A percentile compares a stretch with the other conserved stretches of the same genome.
Evolutionary conservation across 495 filamentous ascomycete genomes (phyloP).

Genomic region (Echria macrotheca): DNA sequence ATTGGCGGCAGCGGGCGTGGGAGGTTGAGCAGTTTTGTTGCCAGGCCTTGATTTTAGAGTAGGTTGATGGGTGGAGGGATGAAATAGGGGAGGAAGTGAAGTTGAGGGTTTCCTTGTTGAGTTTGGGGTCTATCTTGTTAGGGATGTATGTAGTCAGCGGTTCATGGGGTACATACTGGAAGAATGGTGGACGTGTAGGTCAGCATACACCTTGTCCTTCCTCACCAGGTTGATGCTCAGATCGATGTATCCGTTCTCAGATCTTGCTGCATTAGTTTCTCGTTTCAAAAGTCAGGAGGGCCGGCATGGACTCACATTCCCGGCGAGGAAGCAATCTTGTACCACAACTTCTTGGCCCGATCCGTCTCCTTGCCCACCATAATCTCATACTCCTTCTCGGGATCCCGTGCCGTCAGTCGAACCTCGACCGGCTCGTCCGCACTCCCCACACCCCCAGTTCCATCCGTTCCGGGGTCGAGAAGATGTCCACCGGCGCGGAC

Average conservation of each 20-base stretch:
- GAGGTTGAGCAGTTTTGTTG: not conserved
- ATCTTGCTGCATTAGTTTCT: no score
- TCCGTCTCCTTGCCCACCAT: not conserved
- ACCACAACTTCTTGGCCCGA: constrained; percentile 5
- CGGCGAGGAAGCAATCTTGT: constrained; percentile 2
- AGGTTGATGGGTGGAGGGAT: not conserved
- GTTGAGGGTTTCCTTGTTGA: not conserved
- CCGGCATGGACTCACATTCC: not conserved
- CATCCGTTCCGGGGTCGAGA: constrained; percentile 5
- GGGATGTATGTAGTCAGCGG: no score
- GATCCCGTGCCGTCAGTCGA: constrained; percentile 2
- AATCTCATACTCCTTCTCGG: constrained; percentile 5
- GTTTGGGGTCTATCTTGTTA: constrained; percentile 4
- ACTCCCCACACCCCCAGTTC: no score
- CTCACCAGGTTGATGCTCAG: not conserved
- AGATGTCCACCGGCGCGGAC: not conserved
- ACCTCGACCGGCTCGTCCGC: not conserved
- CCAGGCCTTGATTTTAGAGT: not conserved
- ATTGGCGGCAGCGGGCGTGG: constrained; percentile 3
- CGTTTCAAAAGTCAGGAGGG: no score
- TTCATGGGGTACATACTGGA: not conserved
- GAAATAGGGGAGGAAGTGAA: not conserved
- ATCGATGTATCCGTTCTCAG: not conserved
- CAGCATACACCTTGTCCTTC: constrained; percentile 3
- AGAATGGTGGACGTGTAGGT: constrained; percentile 5